Base-by-base conservation (phyloP, 768 basidiomycete genomes). In the Rhodotorula kratochvilovae region DNA sequence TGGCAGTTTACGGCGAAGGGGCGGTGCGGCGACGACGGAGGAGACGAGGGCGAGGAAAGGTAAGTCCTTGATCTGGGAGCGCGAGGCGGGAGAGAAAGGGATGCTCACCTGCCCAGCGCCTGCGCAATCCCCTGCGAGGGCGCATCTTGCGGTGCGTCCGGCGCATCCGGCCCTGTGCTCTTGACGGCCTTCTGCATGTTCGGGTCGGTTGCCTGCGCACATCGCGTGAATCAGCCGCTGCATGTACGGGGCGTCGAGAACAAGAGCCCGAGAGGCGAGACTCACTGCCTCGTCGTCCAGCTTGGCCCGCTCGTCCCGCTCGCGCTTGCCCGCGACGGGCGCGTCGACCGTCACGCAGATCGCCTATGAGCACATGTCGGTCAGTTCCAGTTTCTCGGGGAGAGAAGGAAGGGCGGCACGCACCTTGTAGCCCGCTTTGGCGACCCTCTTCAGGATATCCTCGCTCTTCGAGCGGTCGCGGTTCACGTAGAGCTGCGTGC, bases 341-440 rank as follows among this genome's bases (percentile, higher is more conserved):
- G 91, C 90, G 80, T 97, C 93, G 5, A 95, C 92, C 4, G 93
- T 96, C 65, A 97, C 83, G 79, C 91, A 91, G 68, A 97, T 90
- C 1, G 90, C 92, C 65, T 66, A 39, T 39, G 8, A 39, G 17
- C 16, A 5, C 8, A 3, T 11, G 10, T 8, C 27, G 21, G 27
- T 5, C n/a, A n/a, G 33, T 33, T 31, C n/a, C 25, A 17, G 13
- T 7, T 12, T 15, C 29, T 21, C 17, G 29, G 13, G 12, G 12
- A 45, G 45, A 11, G 39, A 29, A 43, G 25, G 29, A 4, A 16
- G 17, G 53, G 25, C 5, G 54, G 27, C 1, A 25, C 35, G 46
- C 35, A 66, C 65, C 59, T 88, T 91, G 80, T 89, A 94, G 0
- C 91, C 91, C 7, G 90, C 80, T 42, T 80, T 78, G 31, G 33